Percentiles rank a stretch among this genome's conserved stretches.
Conservation (phyloP, 768 basidiomycete genomes). For the Pilatotrama ljubarskyi region DNA sequence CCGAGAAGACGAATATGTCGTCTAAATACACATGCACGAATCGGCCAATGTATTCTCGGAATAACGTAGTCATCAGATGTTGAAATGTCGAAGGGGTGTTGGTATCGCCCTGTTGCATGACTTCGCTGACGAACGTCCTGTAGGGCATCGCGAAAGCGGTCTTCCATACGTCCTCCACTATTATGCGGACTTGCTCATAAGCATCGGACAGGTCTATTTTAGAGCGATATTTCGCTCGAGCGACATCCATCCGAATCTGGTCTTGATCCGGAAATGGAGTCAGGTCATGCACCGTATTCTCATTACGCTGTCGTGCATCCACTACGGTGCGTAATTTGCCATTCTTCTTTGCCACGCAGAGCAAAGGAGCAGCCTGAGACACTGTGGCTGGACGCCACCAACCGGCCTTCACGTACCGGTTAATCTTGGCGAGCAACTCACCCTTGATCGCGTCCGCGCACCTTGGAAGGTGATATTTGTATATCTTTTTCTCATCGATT, state of each 20-base stretch:
- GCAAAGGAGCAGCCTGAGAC: neutral
- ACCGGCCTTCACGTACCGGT: neutral
- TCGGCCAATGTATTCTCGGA: too few species aligned
- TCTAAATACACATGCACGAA: too few species aligned
- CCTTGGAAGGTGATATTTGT: slow-evolving; percentile 33
- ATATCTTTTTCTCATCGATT: slow-evolving; percentile 35
- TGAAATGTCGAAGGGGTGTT: neutral
- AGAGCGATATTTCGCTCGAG: too few species aligned
- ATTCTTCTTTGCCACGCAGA: neutral
- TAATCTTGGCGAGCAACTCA: slow-evolving; percentile 22
- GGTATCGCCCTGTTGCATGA: neutral
- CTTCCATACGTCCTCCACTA: neutral
- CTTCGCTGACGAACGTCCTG: neutral
- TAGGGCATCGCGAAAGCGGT: neutral
- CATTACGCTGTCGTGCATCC: too few species aligned
- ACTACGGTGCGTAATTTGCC: neutral
- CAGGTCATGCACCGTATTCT: too few species aligned
- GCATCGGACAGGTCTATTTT: too few species aligned
- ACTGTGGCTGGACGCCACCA: too few species aligned
- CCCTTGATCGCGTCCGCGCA: slow-evolving; percentile 35
- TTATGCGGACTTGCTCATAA: too few species aligned
- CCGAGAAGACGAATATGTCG: slow-evolving; percentile 42
- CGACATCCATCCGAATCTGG: too few species aligned
- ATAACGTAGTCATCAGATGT: neutral
- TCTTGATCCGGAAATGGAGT: too few species aligned